Conservation (phyloP, 495 filamentous ascomycete genomes). For the Darksidea phi region DNA sequence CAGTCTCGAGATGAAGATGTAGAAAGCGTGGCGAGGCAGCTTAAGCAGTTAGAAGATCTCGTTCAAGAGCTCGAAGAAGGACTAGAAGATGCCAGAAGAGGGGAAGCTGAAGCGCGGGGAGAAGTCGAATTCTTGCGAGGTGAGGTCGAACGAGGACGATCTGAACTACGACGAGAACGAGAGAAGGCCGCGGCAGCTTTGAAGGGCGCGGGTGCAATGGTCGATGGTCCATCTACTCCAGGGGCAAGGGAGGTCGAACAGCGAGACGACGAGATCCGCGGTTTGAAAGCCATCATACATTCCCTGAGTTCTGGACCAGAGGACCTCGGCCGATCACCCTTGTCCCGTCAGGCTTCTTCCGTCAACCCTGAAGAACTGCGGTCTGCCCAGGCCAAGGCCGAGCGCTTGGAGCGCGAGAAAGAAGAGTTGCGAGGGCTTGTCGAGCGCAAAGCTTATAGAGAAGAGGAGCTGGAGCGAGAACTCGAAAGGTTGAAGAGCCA, state of each 20-base stretch:
- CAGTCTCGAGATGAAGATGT: conserved; percentile 84
- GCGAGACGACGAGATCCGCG: conserved; percentile 94
- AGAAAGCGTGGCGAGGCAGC: conserved; percentile 80
- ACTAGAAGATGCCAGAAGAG: conserved; percentile 88
- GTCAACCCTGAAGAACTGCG: conserved; percentile 54
- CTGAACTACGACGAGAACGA: conserved; percentile 84
- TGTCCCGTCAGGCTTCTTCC: conserved; percentile 35
- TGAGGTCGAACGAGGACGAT: conserved; percentile 89
- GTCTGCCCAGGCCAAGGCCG: conserved; percentile 55
- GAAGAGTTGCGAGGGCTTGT: conserved; percentile 68
- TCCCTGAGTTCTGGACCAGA: conserved; percentile 71
- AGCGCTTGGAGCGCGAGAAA: conserved; percentile 72
- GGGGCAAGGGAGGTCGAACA: conserved; percentile 79
- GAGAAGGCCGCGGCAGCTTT: conserved; percentile 75
- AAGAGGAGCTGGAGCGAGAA: conserved; percentile 89
- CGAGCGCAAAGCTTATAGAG: conserved; percentile 69
- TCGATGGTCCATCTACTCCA: conserved; percentile 52
- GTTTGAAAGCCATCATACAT: conserved; percentile 96
- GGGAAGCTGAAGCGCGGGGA: conserved; percentile 94
- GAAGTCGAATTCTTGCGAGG: conserved; percentile 96
- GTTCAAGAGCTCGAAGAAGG: conserved; percentile 97
- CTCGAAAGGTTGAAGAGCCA: conserved; percentile 60
- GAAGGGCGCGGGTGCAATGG: conserved; percentile 53
- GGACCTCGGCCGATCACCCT: conserved; percentile 29
- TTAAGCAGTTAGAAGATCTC: conserved; percentile 93